phyloP scores from a whole-genome alignment of 169 alveolate species.

The Plasmodium fragile region DNA sequence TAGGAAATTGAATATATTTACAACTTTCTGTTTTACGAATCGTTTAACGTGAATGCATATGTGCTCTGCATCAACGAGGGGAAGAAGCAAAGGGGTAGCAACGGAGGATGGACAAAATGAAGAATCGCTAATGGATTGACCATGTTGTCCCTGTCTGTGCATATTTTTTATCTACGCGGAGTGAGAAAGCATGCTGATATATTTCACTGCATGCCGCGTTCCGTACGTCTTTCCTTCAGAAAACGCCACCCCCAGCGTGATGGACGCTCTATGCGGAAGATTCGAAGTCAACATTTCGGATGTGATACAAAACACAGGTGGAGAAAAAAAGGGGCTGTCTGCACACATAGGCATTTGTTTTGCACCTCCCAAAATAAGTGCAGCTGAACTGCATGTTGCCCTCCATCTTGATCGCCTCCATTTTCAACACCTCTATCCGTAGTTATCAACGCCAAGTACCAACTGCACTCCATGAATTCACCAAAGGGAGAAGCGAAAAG shows the following conservation, averaged over 20 bases:
- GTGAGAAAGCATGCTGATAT: neutral
- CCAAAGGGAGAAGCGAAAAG: conserved; percentile 27
- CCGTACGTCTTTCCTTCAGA: neutral
- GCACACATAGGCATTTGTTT: neutral
- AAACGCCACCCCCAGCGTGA: neutral
- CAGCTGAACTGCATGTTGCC: neutral
- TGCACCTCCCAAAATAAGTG: neutral
- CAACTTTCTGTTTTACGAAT: conserved; percentile 40
- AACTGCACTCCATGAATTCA: neutral
- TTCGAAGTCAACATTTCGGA: conserved; percentile 56
- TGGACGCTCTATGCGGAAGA: conserved; percentile 20
- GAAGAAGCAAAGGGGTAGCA: conserved; percentile 46
- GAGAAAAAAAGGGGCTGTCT: neutral
- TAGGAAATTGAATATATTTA: conserved; percentile 70
- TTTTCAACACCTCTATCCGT: neutral
- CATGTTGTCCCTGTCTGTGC: neutral
- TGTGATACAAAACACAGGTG: conserved; percentile 41
- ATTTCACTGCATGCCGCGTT: neutral
- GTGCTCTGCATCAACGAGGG: conserved; percentile 34
- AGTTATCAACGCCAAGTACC: conserved; percentile 38
- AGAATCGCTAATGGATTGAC: neutral
- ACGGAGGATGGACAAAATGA: neutral
- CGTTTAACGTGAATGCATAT: conserved; percentile 49
- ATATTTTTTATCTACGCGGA: neutral
- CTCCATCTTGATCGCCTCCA: neutral